phyloP scores from a whole-genome alignment of 768 basidiomycete genomes.

The Pleurotus sapidus region DNA sequence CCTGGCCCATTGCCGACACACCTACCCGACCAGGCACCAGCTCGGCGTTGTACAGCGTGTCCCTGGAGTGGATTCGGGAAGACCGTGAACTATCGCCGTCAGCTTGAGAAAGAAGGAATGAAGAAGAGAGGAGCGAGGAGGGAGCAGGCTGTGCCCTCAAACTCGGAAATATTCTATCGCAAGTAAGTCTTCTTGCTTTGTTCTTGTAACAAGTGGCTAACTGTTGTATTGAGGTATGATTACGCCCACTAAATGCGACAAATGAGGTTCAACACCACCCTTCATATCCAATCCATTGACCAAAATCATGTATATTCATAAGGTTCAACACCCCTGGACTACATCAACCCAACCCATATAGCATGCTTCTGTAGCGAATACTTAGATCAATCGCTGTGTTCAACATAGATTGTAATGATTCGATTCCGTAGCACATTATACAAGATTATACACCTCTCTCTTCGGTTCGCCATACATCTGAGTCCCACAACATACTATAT shows the following conservation, averaged over 20 bases:
- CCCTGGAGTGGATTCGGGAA: conserved; percentile 83
- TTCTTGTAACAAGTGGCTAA: background rate
- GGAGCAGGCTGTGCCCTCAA: conserved; percentile 59
- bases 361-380: background rate
- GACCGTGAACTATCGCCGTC: conserved; percentile 68
- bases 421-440: too few species aligned
- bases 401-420: conserved; percentile 8
- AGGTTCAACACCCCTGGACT: too few species aligned
- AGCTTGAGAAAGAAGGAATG: conserved; percentile 54
- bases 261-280: too few species aligned
- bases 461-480: too few species aligned
- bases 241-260: conserved; percentile 32
- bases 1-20: conserved; percentile 58
- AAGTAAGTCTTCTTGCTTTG: conserved; percentile 47
- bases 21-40: conserved; percentile 20
- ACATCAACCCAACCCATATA: background rate
- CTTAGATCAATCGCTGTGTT: background rate
- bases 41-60: conserved; percentile 62
- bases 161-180: conserved; percentile 83
- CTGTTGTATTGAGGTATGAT: conserved; percentile 34
- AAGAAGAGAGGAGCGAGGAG: conserved; percentile 61
- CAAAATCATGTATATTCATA: too few species aligned
- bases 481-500: too few species aligned
- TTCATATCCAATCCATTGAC: too few species aligned
- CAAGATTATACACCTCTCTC: too few species aligned